A percentile compares a stretch with the other conserved stretches of the same genome.
Evolutionary conservation across 192 early-diverging fungal species (phyloP).

Genomic region (Coemansia sp.): DNA sequence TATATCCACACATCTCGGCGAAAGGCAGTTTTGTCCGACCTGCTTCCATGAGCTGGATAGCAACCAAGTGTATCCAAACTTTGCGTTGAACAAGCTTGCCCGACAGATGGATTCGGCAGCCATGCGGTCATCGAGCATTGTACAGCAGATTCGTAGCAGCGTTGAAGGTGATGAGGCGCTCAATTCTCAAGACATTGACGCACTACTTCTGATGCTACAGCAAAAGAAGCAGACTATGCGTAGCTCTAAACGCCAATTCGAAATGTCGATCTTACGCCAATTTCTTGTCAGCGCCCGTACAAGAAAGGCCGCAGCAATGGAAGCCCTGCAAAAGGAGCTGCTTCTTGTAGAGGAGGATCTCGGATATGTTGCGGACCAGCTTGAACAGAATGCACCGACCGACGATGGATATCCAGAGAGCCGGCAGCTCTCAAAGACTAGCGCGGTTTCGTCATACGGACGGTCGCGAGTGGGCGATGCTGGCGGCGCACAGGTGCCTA

Average conservation of each 20-base stretch:
- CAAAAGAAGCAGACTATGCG: constrained; percentile 64
- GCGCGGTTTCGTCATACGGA: constrained; percentile 3
- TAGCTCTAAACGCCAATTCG: constrained; percentile 56
- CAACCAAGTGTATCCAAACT: constrained; percentile 83
- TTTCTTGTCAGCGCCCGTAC: constrained; percentile 64
- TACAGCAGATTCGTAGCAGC: constrained; percentile 31
- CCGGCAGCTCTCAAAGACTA: constrained; percentile 12
- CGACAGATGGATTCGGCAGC: constrained; percentile 11
- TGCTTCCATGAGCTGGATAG: constrained; percentile 60
- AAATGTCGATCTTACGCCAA: constrained; percentile 60
- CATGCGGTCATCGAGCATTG: constrained; percentile 20
- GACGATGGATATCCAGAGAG: constrained; percentile 14
- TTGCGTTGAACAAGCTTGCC: constrained; percentile 55
- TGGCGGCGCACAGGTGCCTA: constrained; percentile 43
- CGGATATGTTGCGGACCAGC: constrained; percentile 42
- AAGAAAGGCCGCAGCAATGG: constrained; percentile 57
- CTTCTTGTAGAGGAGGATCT: constrained; percentile 43
- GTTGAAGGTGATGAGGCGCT: constrained; percentile 34
- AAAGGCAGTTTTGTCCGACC: constrained; percentile 65
- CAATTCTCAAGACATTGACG: constrained; percentile 63
- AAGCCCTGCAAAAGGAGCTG: constrained; percentile 45
- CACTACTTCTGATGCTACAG: constrained; percentile 58
- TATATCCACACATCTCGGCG: constrained; percentile 65
- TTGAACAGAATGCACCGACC: constrained; percentile 19
- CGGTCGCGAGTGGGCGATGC: constrained; percentile 11